Base-by-base conservation (phyloP, 768 basidiomycete genomes). In the Kwoniella heveanensis region DNA sequence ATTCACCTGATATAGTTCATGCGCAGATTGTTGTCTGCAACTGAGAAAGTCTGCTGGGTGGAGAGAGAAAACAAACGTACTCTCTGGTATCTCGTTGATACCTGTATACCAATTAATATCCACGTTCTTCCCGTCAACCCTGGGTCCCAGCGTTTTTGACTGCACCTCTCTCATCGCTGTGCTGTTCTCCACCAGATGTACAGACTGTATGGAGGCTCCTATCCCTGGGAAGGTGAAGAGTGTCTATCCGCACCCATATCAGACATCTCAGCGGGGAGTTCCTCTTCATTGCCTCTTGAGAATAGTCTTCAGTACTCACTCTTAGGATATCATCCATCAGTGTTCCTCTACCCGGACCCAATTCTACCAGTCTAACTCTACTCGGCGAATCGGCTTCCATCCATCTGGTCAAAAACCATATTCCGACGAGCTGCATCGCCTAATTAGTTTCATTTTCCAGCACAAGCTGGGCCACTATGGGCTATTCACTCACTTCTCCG, bases 321-420 rank as follows among this genome's bases (percentile, higher is more conserved):
- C 92, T 85, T 1, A 98, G 77, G 8, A 98, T 83, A 79, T 98
- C 96, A 52, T 85, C 85, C 87, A 94, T 90, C 10, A 99, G 82
- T 0, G 95, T 97, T 1, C 95, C 96, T 53, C 89, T 84, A 1
- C 96, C 96, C 0, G 96, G 95, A 2, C 96, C 96, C 12, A 99
- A 86, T 74, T 99, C 96, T 49, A 98, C 83, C 0, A 98, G 72
- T 22, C 92, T 85, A 17, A 92, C 83, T 0, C 82, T 80, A 2
- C 77, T 71, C 0, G 85, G 82, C 3, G 72, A 76, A 0, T 86
- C 87, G 4, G 83, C 81, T 21, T 82, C 81, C 62, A 84, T 80
- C 87, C 90, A 96, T 69, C 88, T 88, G 0, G 87, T 86, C 37
- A 92, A 74, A 53, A 91, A 82, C 93, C 94, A 99, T 54, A 97